Conservation (phyloP, 768 basidiomycete genomes). For the Lactarius pseudohatsudake region DNA sequence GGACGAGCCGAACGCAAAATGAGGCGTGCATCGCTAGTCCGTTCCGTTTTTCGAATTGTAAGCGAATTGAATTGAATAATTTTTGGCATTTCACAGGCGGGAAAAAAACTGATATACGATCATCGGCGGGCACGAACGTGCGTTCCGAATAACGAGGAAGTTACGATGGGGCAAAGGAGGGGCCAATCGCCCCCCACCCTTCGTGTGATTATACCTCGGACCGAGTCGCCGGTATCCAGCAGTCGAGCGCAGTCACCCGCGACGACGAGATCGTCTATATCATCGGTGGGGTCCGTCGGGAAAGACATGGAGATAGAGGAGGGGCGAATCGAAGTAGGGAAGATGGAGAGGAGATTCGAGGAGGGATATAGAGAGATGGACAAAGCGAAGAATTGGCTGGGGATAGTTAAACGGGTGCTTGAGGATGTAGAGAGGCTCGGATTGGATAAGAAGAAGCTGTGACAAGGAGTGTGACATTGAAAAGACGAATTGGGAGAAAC, state of each 20-base stretch:
- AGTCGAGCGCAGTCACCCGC: conserved; percentile 27
- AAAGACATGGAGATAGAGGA: conserved; percentile 58
- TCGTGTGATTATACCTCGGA: conserved; percentile 23
- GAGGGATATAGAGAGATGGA: conserved; percentile 67
- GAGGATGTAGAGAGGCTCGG: conserved; percentile 38
- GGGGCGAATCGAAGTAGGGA: conserved; percentile 62
- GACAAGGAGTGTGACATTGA: conserved; percentile 15
- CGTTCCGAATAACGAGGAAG: not conserved
- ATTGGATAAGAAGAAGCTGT: conserved; percentile 33
- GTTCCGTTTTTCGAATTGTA: conserved; percentile 17
- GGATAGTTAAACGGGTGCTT: conserved; percentile 63
- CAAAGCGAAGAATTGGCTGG: conserved; percentile 56
- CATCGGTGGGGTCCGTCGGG: conserved; percentile 49
- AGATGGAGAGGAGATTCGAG: conserved; percentile 56
- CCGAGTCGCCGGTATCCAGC: conserved; percentile 4
- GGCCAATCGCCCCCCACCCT: conserved; percentile 1
- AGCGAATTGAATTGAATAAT: not conserved
- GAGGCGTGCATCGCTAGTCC: conserved; percentile 23
- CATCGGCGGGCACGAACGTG: conserved; percentile 16
- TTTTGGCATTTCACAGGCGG: conserved; percentile 3
- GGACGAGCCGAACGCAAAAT: conserved; percentile 23
- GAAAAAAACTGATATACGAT: conserved; percentile 19
- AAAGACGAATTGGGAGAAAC: conserved; percentile 19
- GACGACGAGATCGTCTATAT: conserved; percentile 44
- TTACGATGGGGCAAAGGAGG: not conserved